Conservation (phyloP, 139 green algal genomes). For the Yamagishiella unicocca region DNA sequence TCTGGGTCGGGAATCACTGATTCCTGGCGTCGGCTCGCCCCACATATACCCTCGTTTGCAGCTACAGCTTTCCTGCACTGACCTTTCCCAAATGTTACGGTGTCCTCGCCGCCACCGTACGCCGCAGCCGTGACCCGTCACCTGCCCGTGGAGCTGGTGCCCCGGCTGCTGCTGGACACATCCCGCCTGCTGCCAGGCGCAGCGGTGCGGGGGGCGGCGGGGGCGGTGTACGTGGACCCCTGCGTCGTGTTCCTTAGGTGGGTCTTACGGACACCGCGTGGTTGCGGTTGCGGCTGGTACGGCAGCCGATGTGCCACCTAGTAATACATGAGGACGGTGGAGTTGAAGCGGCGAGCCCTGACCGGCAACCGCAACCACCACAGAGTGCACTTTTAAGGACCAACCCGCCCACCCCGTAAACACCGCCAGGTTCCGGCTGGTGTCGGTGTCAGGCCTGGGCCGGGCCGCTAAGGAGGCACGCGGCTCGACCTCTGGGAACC, state of each 20-base stretch:
- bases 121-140: background rate
- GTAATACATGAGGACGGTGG: background rate
- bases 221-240: conserved; percentile 30
- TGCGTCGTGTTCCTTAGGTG: conserved; percentile 48
- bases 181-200: conserved; percentile 23
- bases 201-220: conserved; percentile 17
- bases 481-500: conserved; percentile 1
- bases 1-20: no score
- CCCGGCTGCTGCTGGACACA: conserved; percentile 40
- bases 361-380: background rate
- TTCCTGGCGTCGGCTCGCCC: no score
- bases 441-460: conserved; percentile 15
- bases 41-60: no score
- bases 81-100: no score
- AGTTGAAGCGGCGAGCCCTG: background rate
- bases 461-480: background rate
- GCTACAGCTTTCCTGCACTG: no score
- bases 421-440: background rate
- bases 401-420: no score
- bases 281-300: no score
- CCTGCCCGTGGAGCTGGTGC: conserved; percentile 26
- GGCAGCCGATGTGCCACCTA: background rate
- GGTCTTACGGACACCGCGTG: no score
- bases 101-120: background rate
- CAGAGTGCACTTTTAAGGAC: no score